A percentile compares a stretch with the other conserved stretches of the same genome.
Conservation (phyloP, 768 basidiomycete genomes). For the Piloderma croceum region DNA sequence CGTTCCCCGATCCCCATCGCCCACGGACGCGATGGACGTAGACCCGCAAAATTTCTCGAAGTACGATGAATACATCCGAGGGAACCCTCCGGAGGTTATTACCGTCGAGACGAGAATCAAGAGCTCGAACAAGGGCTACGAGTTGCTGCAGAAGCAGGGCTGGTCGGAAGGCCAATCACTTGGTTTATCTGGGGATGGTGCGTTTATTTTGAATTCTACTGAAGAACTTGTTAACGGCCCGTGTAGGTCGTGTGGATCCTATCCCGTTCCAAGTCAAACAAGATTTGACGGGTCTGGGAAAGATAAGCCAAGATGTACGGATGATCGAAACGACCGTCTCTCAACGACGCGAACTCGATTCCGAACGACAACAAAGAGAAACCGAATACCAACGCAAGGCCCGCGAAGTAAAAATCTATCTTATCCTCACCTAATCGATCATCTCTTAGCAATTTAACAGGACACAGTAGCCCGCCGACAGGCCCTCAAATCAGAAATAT, state of each 20-base stretch:
- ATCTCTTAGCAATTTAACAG: slow-evolving; percentile 28
- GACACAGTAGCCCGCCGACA: slow-evolving; percentile 57
- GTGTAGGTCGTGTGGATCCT: slow-evolving; percentile 72
- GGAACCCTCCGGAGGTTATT: slow-evolving; percentile 54
- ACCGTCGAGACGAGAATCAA: slow-evolving; percentile 82
- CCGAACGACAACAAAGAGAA: slow-evolving; percentile 76
- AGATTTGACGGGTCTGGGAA: slow-evolving; percentile 76
- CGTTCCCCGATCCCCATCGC: slow-evolving; percentile 68
- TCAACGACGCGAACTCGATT: slow-evolving; percentile 72
- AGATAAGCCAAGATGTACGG: slow-evolving; percentile 68
- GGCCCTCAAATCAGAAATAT: slow-evolving; percentile 65
- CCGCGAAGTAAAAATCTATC: slow-evolving; percentile 53
- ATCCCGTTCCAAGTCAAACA: slow-evolving; percentile 76
- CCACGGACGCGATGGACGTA: slow-evolving; percentile 46
- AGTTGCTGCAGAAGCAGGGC: slow-evolving; percentile 74
- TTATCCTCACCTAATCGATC: neutral
- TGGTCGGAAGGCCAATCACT: slow-evolving; percentile 79
- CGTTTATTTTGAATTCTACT: slow-evolving; percentile 5
- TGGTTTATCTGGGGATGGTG: slow-evolving; percentile 73
- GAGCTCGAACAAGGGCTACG: slow-evolving; percentile 73
- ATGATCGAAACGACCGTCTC: slow-evolving; percentile 85
- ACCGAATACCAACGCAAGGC: slow-evolving; percentile 68
- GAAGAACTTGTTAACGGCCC: slow-evolving; percentile 3
- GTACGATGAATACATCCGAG: slow-evolving; percentile 60
- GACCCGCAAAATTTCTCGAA: slow-evolving; percentile 41